Evolutionary conservation across 345 rosid species (phyloP).

Genomic region (Melastoma malabathricum): DNA sequence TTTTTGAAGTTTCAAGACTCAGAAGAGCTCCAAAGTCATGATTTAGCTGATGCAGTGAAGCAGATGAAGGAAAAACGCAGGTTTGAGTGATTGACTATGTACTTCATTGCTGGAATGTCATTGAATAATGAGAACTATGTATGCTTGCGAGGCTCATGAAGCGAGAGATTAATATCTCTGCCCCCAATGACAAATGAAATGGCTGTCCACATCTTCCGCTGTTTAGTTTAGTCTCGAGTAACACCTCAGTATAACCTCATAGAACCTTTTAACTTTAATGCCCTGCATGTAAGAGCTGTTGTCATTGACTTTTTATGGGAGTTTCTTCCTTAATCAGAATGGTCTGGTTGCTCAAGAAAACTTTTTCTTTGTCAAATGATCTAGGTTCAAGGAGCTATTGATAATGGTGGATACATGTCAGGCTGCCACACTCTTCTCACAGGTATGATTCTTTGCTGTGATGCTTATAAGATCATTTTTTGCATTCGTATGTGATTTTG

Average conservation of each 20-base stretch:
- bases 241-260: too few species aligned
- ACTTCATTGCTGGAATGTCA: slow-evolving; percentile 1
- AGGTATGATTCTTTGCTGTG: slow-evolving; percentile 27
- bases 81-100: slow-evolving; percentile 21
- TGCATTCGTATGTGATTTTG: too few species aligned
- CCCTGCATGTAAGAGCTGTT: too few species aligned
- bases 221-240: too few species aligned
- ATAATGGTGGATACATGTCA: slow-evolving; percentile 99
- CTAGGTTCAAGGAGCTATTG: slow-evolving; percentile 90
- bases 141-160: too few species aligned
- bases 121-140: too few species aligned
- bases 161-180: too few species aligned
- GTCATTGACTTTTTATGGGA: too few species aligned
- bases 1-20: slow-evolving; percentile 95
- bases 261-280: too few species aligned
- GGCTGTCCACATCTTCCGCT: too few species aligned
- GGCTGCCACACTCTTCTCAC: slow-evolving; percentile 94
- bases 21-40: slow-evolving; percentile 97
- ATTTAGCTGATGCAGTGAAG: slow-evolving; percentile 97
- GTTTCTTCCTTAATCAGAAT: neutral
- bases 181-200: too few species aligned
- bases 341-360: neutral
- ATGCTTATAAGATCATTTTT: neutral
- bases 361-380: slow-evolving; percentile 2
- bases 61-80: slow-evolving; percentile 97